Evolutionary conservation across 2,329 filamentous ascomycete species (phyloP), one percentile per base, ranked within the genome.

Genomic region (Teratosphaeria destructans): DNA sequence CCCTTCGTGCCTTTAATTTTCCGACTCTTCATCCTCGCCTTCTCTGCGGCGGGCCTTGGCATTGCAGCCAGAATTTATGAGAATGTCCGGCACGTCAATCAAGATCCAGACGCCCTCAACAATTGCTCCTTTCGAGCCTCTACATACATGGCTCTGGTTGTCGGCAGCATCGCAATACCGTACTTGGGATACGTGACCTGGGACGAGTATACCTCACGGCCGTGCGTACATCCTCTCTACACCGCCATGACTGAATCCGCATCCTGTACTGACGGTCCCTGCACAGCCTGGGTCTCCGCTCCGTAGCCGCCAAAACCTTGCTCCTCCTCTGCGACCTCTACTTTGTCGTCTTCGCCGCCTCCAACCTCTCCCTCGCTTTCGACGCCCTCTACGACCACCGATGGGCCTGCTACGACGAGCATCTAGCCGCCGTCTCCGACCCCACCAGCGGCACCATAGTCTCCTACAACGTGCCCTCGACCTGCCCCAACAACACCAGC

Each of bases 261-360:
- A 19, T 14, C 43, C 12, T 26, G 14, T 16, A 26, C 11, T 27
- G 37, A 29, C 26, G 29, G 29, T 5, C 43, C 43, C 16, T 19
- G 27, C 53, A 6, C 61, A 73, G 71, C 10, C 79, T 99, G 23
- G 94, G 94, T 1, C 78, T 99, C 61, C 88, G 95, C 52, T 86
- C 86, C 6, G 85, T 90, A 10, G 86, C 86, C 59, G 87, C 90
- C 55, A 99, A 99, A 73, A 88, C 95, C 64, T 85, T 89, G 14
- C 83, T 99, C 56, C 89, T 97, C 61, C 84, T 99, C 58, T 82
- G 96, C 60, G 94, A 99, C 74, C 81, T 99, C 3, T 86, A 96
- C 69, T 99, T 99, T 72, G 96, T 99, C 69, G 92, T 97, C 52
- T 96, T 99, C 77, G 93, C 96, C 73, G 91, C 92, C 3, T 91